Percentiles rank a stretch among this genome's conserved stretches.
phyloP scores from a whole-genome alignment of 257 asterid species.

The Leonotis leonurus region DNA sequence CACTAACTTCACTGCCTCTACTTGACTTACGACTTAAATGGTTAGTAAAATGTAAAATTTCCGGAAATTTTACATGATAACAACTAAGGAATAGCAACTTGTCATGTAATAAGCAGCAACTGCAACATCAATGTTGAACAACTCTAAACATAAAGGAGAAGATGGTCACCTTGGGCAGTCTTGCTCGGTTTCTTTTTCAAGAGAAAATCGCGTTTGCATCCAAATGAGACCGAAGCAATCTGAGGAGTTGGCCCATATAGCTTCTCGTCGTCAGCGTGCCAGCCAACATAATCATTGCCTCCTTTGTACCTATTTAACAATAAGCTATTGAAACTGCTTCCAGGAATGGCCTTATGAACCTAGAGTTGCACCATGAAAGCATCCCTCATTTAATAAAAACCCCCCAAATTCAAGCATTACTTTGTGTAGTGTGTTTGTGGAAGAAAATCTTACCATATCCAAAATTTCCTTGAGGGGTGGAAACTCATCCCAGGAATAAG shows the following conservation, averaged over 20 bases:
- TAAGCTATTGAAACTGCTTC: slow-evolving; percentile 82
- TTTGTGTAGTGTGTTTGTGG: background rate
- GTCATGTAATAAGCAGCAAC: background rate
- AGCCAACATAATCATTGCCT: slow-evolving; percentile 84
- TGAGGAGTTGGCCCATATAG: slow-evolving; percentile 83
- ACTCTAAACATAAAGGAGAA: background rate
- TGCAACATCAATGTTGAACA: background rate
- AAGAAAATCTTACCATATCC: slow-evolving; percentile 44
- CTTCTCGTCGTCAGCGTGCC: slow-evolving; percentile 99
- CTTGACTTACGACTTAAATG: background rate
- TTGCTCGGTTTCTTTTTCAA: slow-evolving; percentile 67
- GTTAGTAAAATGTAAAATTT: background rate
- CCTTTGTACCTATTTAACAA: slow-evolving; percentile 75
- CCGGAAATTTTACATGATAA: background rate
- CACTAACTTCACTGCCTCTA: background rate
- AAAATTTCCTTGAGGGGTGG: slow-evolving; percentile 69
- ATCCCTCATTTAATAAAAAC: slow-evolving; percentile 7
- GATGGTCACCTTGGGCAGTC: slow-evolving; percentile 25
- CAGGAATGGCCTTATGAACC: slow-evolving; percentile 79
- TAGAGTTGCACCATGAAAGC: slow-evolving; percentile 23
- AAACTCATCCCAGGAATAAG: slow-evolving; percentile 86
- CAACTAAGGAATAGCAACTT: background rate
- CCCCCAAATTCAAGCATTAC: background rate
- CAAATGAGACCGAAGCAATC: slow-evolving; percentile 86
- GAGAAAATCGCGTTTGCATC: slow-evolving; percentile 84